phyloP scores from a whole-genome alignment of 75 land plant species.

The Selaginella moellendorffii region DNA sequence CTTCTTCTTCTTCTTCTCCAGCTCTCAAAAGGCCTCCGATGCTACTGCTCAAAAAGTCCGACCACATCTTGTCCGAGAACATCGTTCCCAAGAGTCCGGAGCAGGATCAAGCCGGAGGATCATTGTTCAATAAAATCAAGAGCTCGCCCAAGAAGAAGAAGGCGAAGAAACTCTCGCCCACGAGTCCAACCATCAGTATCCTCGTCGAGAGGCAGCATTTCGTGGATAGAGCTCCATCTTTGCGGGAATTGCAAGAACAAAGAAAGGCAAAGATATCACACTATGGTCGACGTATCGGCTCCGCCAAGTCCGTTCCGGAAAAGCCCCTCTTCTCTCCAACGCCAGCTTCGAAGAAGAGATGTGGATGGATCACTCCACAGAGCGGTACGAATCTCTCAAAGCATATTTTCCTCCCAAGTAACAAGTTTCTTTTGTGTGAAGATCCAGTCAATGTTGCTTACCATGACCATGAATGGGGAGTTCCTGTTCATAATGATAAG shows the following conservation, averaged over 20 bases:
- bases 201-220: background rate
- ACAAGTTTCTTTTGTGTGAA: background rate
- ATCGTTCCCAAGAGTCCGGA: background rate
- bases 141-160: background rate
- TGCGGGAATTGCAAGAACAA: constrained; percentile 7
- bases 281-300: constrained; percentile 9
- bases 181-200: background rate
- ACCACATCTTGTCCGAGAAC: background rate
- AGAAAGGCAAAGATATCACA: constrained; percentile 11
- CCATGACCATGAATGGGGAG: constrained; percentile 7
- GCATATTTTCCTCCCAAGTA: background rate
- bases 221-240: constrained; percentile 3
- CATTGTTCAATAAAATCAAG: background rate
- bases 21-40: background rate
- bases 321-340: background rate
- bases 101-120: too few relatives aligned
- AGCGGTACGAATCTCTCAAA: constrained; percentile 9
- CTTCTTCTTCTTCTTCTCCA: too few relatives aligned
- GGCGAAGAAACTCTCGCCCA: background rate
- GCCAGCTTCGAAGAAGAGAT: constrained; percentile 10
- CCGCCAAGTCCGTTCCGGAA: background rate
- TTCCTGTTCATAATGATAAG: constrained; percentile 10
- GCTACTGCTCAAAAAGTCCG: background rate
- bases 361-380: constrained; percentile 16
- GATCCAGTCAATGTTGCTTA: background rate